These are phyloP conservation scores for Isoetes taiwanensis DNA, from an alignment of 75 land plant genomes.

Conservation along the genomic window DNA sequence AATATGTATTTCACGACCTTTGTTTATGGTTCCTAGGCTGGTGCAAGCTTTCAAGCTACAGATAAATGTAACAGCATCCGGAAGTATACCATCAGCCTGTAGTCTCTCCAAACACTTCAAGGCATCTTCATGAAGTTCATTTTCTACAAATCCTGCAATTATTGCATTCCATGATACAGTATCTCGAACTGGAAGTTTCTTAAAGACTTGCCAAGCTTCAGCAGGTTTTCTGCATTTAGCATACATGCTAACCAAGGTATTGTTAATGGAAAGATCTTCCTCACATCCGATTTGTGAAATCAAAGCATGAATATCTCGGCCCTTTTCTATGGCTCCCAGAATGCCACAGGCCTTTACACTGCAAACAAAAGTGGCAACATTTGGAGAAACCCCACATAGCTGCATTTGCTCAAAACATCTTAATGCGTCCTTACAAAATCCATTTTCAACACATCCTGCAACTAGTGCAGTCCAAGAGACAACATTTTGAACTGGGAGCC, in stretches of 20 bases:
- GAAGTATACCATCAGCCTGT: neutral
- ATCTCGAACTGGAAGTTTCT: constrained; percentile 17
- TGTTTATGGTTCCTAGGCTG: neutral
- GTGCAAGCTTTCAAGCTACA: neutral
- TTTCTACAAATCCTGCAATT: constrained; percentile 8
- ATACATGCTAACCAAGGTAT: constrained; percentile 42
- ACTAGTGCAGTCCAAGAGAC: constrained; percentile 8
- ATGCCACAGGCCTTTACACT: neutral
- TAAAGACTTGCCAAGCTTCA: constrained; percentile 20
- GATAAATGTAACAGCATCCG: neutral
- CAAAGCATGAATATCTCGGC: constrained; percentile 4
- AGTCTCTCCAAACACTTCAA: neutral
- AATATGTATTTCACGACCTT: neutral
- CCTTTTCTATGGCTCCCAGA: neutral
- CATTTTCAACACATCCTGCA: neutral
- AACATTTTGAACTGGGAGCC: neutral
- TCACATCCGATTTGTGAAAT: constrained; percentile 18
- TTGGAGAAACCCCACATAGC: neutral
- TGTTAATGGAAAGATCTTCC: constrained; percentile 22
- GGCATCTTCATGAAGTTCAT: neutral
- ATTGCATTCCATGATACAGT: neutral
- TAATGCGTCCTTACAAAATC: neutral
- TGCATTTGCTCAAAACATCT: constrained; percentile 2
- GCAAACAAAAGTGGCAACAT: neutral
- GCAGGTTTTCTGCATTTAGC: constrained; percentile 30